Evolutionary conservation across 2,329 filamentous ascomycete species (phyloP).

Genomic region (Fusarium gaditjirri): DNA sequence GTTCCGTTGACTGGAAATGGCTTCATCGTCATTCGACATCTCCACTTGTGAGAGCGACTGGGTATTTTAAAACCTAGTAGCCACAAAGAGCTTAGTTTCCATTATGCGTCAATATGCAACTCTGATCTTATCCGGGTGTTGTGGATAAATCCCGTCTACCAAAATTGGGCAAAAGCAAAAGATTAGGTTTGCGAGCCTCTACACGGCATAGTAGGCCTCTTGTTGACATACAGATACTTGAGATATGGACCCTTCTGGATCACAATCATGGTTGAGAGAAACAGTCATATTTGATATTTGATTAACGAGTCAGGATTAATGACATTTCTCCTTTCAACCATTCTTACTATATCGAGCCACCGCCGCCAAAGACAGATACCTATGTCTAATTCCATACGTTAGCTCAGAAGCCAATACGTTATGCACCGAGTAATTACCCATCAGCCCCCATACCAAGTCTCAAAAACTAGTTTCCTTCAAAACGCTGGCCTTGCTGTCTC

Average conservation of each 20-base stretch:
- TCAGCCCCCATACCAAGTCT: neutral
- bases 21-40: neutral
- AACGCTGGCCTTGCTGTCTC: neutral
- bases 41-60: neutral
- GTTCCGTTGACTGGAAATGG: neutral
- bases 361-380: neutral
- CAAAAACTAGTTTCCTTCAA: neutral
- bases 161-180: neutral
- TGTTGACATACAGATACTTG: neutral
- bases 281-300: neutral
- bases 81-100: neutral
- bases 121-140: no score
- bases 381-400: neutral
- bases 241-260: neutral
- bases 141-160: no score
- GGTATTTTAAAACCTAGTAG: neutral
- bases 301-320: neutral
- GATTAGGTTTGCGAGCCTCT: neutral
- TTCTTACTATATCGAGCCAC: fast-evolving
- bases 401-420: neutral
- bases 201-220: neutral
- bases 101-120: no score
- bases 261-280: neutral
- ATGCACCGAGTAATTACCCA: neutral
- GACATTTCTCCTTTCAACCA: neutral